Evolutionary conservation across 83 land plant genomes (phyloP).

Genomic region (Isoetes engelmannii): DNA sequence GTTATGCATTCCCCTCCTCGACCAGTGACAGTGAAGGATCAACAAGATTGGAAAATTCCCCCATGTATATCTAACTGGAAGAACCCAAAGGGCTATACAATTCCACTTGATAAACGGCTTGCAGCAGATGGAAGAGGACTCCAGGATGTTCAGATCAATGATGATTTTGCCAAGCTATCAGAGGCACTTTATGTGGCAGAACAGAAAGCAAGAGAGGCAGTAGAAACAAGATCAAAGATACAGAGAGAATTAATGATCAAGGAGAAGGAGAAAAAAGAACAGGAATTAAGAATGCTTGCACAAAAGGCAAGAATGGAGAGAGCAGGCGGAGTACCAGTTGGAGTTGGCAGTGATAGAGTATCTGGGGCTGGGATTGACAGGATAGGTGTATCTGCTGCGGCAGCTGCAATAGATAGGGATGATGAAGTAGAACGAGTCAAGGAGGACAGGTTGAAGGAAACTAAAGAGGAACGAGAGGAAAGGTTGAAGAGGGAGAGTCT

Average conservation of each 20-base stretch:
- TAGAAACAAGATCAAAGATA: slow-evolving; percentile 87
- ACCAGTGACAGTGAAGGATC: slow-evolving; percentile 92
- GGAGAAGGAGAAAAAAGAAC: slow-evolving; percentile 94
- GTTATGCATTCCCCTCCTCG: slow-evolving; percentile 93
- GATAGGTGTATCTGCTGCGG: background rate
- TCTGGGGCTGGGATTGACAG: slow-evolving; percentile 17
- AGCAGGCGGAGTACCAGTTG: slow-evolving; percentile 50
- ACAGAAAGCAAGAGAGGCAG: slow-evolving; percentile 94
- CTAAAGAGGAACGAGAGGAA: slow-evolving; percentile 71
- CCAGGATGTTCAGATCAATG: slow-evolving; percentile 92
- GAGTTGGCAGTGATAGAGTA: slow-evolving; percentile 22
- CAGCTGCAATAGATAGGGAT: too few species aligned
- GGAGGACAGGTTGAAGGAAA: slow-evolving; percentile 39
- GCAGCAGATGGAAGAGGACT: slow-evolving; percentile 97
- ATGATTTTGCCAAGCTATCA: slow-evolving; percentile 81
- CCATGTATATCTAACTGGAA: slow-evolving; percentile 99
- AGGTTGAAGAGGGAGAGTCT: slow-evolving; percentile 63
- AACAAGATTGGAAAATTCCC: slow-evolving; percentile 97
- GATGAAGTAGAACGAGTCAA: slow-evolving; percentile 41
- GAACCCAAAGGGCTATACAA: slow-evolving; percentile 91
- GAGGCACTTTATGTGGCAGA: slow-evolving; percentile 92
- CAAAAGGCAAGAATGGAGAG: slow-evolving; percentile 82
- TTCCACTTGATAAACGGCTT: slow-evolving; percentile 82
- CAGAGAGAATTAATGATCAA: slow-evolving; percentile 77
- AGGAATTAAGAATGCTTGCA: slow-evolving; percentile 68